Evolutionary conservation across 208 protist genomes (phyloP).

Genomic region (Leishmania lainsoni): DNA sequence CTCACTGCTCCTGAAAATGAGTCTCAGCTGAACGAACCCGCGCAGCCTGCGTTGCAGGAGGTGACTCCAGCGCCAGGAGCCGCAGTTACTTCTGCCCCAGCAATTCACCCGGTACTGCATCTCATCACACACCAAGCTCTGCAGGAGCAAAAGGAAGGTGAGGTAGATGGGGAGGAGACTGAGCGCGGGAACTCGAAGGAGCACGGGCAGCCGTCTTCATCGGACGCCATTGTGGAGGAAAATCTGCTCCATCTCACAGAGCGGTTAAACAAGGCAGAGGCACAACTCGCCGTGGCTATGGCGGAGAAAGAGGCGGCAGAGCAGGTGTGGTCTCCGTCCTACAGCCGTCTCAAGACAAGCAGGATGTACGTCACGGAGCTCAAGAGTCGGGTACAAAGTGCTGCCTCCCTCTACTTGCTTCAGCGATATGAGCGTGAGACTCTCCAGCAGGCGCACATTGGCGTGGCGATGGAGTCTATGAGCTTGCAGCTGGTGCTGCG

Average conservation of each 20-base stretch:
- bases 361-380: conserved; percentile 44
- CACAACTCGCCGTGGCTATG: conserved; percentile 25
- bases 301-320: conserved; percentile 20
- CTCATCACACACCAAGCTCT: conserved; percentile 6
- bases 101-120: conserved; percentile 11
- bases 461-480: conserved; percentile 55
- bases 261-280: background rate
- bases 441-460: conserved; percentile 55
- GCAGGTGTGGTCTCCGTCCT: conserved; percentile 38
- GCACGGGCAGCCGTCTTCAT: background rate
- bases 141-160: background rate
- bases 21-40: background rate
- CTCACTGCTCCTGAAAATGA: conserved; percentile 15
- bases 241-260: background rate
- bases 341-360: conserved; percentile 45
- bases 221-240: background rate
- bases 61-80: background rate
- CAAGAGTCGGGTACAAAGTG: conserved; percentile 39
- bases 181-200: background rate
- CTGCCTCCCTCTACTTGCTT: conserved; percentile 57
- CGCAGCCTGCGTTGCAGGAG: background rate
- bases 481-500: conserved; percentile 55
- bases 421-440: conserved; percentile 72
- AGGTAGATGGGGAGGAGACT: background rate
- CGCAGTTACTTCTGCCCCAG: background rate